phyloP scores from a whole-genome alignment of 306 rosid genomes.

The Prunus campanulata region DNA sequence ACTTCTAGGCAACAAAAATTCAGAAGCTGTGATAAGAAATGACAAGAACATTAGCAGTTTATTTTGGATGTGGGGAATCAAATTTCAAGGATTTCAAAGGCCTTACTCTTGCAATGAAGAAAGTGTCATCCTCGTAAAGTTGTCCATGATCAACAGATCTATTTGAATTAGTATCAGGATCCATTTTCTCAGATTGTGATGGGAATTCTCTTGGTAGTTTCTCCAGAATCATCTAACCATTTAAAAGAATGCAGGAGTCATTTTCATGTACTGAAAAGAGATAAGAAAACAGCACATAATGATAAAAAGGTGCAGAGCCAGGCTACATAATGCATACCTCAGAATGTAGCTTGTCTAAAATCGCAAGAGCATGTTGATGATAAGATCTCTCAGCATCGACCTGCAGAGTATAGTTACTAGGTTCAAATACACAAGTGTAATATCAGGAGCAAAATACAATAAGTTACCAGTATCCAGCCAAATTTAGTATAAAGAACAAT shows the following conservation, averaged over 20 bases:
- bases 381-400: constrained; percentile 80
- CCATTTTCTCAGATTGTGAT: constrained; percentile 23
- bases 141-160: constrained; percentile 34
- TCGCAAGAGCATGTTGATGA: constrained; percentile 69
- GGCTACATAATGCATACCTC: constrained; percentile 51
- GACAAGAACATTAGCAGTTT: not conserved
- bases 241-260: constrained; percentile 16
- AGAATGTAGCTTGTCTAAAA: constrained; percentile 65
- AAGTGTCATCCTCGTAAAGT: constrained; percentile 34
- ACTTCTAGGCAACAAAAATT: not conserved
- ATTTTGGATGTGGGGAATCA: not conserved
- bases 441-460: not conserved
- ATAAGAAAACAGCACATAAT: constrained; percentile 7
- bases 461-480: not conserved
- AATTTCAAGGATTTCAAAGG: constrained; percentile 8
- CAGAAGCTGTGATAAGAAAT: not conserved
- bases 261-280: constrained; percentile 13
- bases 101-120: constrained; percentile 71
- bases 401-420: constrained; percentile 33
- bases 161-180: constrained; percentile 41
- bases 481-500: not conserved
- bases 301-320: constrained; percentile 25
- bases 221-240: constrained; percentile 55
- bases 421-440: not conserved
- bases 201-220: constrained; percentile 48